phyloP scores from a whole-genome alignment of 2,329 filamentous ascomycete genomes.

The Xylaria arbuscula region DNA sequence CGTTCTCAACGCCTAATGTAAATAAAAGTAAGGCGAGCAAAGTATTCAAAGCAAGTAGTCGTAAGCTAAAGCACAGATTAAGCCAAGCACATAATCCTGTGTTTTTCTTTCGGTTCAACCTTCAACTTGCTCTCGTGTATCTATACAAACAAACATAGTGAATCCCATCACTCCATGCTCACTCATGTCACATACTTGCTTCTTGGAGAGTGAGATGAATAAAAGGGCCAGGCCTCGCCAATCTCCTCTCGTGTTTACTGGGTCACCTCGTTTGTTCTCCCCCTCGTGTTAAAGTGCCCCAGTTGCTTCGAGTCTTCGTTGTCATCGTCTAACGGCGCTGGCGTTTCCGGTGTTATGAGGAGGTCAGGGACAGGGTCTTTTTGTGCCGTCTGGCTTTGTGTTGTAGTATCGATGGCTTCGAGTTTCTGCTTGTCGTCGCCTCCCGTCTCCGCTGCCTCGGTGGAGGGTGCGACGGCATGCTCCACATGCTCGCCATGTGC shows the following conservation, averaged over 20 bases:
- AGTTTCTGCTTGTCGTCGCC: constrained; percentile 31
- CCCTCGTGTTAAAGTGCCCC: constrained; percentile 54
- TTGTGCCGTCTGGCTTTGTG: constrained; percentile 26
- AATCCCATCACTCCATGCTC: constrained; percentile 20
- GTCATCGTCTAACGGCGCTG: constrained; percentile 52
- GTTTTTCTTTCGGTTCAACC: neutral
- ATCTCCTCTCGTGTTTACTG: constrained; percentile 42
- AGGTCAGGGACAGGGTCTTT: constrained; percentile 55
- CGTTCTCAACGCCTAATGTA: constrained; percentile 22
- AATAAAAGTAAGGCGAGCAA: neutral
- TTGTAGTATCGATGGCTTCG: constrained; percentile 44
- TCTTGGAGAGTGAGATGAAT: constrained; percentile 12
- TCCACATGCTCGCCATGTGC: constrained; percentile 53
- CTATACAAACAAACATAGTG: constrained; percentile 41
- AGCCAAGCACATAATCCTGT: constrained; percentile 1
- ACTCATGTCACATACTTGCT: constrained; percentile 3
- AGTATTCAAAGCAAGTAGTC: neutral
- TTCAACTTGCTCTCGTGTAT: constrained; percentile 30
- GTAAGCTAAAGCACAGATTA: neutral
- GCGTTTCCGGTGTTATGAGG: constrained; percentile 63
- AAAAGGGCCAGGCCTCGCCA: neutral
- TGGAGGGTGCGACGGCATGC: constrained; percentile 40
- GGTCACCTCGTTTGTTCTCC: constrained; percentile 51
- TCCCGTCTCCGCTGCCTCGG: constrained; percentile 24
- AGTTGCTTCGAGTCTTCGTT: constrained; percentile 57